Evolutionary conservation across 2,329 filamentous ascomycete genomes (phyloP).

Genomic region (Trichoderma sp.): DNA sequence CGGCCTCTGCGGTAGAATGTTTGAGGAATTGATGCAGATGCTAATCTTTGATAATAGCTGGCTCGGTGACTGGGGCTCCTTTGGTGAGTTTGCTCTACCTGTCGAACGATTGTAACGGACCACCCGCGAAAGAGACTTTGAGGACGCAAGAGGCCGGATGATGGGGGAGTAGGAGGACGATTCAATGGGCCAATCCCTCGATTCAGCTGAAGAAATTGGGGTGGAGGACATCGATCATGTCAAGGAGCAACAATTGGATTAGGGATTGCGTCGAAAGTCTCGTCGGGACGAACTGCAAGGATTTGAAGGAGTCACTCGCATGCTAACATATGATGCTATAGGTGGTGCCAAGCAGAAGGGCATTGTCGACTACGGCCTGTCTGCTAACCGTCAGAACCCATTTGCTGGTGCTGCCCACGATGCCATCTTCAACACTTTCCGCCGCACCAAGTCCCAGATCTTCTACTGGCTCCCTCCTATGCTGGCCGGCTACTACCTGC

Average conservation of each 20-base stretch:
- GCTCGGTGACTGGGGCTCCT: conserved; percentile 70
- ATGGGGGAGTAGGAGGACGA: not conserved
- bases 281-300: not conserved
- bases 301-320: not conserved
- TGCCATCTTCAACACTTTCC: conserved; percentile 93
- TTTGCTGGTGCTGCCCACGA: conserved; percentile 74
- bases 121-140: not conserved
- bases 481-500: conserved; percentile 71
- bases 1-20: conserved; percentile 26
- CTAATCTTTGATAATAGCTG: conserved; percentile 49
- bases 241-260: not conserved
- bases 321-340: conserved; percentile 29
- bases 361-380: conserved; percentile 69
- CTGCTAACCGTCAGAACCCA: conserved; percentile 84
- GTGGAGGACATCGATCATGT: too few species aligned
- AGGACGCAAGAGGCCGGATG: not conserved
- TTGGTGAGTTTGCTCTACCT: conserved; percentile 57
- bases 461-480: conserved; percentile 85
- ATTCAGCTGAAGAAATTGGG: not conserved
- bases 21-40: not conserved
- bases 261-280: not conserved
- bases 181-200: not conserved
- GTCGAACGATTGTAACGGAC: conserved; percentile 6
- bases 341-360: conserved; percentile 61
- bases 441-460: conserved; percentile 80